phyloP scores from a whole-genome alignment of 441 rosid genomes.

The Geranium incanum region DNA sequence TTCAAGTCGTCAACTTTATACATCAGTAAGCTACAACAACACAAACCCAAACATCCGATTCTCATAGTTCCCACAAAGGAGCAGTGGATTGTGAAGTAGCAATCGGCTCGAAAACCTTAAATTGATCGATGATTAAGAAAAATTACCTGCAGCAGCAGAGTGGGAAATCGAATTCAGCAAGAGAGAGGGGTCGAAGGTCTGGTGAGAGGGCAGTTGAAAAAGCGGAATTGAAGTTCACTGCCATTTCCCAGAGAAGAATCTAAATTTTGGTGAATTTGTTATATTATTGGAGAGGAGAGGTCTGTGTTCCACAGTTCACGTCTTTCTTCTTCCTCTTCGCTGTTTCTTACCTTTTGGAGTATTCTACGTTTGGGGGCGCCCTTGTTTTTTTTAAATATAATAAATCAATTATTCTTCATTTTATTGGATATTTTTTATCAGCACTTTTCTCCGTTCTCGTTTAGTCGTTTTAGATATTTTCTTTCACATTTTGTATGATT shows the following conservation, averaged over 20 bases:
- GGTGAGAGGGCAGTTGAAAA: not conserved
- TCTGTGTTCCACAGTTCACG: slow-evolving; percentile 3
- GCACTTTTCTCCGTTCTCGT: not conserved
- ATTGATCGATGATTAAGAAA: not conserved
- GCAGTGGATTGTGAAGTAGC: not conserved
- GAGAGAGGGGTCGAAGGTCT: not conserved
- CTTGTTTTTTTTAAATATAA: not conserved
- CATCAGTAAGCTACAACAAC: not conserved
- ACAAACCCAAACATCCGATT: not conserved
- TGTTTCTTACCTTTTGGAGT: slow-evolving; percentile 5
- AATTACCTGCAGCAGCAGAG: not conserved
- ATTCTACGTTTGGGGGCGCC: slow-evolving; percentile 11
- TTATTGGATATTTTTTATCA: not conserved
- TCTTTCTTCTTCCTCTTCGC: not conserved
- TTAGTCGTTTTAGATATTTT: not conserved
- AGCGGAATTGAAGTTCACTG: not conserved
- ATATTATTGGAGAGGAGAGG: not conserved
- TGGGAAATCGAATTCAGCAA: slow-evolving; percentile 6
- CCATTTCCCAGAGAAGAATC: not conserved
- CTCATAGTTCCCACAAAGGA: not conserved
- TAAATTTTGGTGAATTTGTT: not conserved
- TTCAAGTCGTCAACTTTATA: not conserved
- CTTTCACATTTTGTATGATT: not conserved
- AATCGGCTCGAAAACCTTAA: slow-evolving; percentile 3
- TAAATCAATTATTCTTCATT: not conserved